Percentiles rank a stretch among this genome's conserved stretches.
These are phyloP conservation scores for Helotiales sp. DNA, from an alignment of 2,329 filamentous ascomycete species.

Conservation along the genomic window DNA sequence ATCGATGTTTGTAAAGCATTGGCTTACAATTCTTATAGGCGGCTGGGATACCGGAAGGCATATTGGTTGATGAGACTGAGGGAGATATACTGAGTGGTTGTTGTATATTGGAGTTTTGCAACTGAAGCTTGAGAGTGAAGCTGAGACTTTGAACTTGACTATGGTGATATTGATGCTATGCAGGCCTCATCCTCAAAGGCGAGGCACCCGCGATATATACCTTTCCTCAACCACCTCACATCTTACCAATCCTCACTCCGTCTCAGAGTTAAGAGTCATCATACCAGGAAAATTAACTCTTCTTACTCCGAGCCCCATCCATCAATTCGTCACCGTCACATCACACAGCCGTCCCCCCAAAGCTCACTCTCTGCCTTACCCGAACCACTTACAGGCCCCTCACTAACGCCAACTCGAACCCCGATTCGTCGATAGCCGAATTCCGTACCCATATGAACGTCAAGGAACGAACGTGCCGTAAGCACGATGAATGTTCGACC, in stretches of 20 bases:
- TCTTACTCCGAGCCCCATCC: conserved; percentile 2
- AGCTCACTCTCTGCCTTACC: not conserved
- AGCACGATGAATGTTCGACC: not conserved
- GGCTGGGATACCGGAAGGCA: conserved; percentile 19
- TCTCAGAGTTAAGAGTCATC: too few species aligned
- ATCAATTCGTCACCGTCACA: not conserved
- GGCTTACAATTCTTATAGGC: conserved; percentile 17
- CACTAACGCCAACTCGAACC: not conserved
- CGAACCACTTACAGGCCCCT: not conserved
- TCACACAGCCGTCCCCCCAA: not conserved
- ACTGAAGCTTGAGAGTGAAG: not conserved
- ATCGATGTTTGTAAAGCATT: not conserved
- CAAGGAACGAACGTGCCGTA: not conserved
- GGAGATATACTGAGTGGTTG: not conserved
- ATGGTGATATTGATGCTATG: conserved; percentile 7
- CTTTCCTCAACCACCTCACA: not conserved
- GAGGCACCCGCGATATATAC: conserved; percentile 14
- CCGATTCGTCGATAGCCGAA: not conserved
- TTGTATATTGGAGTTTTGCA: not conserved
- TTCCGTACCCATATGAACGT: not conserved
- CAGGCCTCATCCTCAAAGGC: conserved; percentile 4
- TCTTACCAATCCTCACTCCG: not conserved
- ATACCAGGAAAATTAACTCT: too few species aligned
- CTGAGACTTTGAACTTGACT: not conserved
- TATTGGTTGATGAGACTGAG: conserved; percentile 8